These are phyloP conservation scores for Gossypium thurberi DNA, from an alignment of 345 rosid genomes.

Conservation along the genomic window DNA sequence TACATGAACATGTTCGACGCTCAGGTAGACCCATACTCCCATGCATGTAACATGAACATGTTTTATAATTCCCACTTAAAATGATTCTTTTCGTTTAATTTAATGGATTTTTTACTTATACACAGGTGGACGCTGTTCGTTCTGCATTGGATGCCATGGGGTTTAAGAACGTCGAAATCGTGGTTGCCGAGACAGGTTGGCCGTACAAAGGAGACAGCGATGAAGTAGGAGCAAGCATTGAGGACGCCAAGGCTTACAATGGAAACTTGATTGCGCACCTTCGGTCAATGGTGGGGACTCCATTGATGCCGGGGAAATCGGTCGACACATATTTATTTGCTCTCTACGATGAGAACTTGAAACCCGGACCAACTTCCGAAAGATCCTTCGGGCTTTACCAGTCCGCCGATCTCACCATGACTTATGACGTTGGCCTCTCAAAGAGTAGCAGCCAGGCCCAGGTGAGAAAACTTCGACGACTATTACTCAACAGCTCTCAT, in stretches of 20 bases:
- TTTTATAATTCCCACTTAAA: background rate
- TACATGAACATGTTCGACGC: conserved; percentile 99
- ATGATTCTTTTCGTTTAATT: background rate
- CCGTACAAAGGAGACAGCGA: conserved; percentile 76
- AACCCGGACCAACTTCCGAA: conserved; percentile 71
- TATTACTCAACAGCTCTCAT: background rate
- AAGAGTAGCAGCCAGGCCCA: conserved; percentile 24
- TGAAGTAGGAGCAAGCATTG: conserved; percentile 66
- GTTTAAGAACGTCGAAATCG: conserved; percentile 67
- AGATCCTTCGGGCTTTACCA: conserved; percentile 70
- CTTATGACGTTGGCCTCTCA: conserved; percentile 68
- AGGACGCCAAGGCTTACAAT: conserved; percentile 79
- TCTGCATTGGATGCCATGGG: conserved; percentile 65
- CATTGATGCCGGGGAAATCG: conserved; percentile 83
- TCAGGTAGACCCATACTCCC: conserved; percentile 37
- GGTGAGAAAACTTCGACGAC: conserved; percentile 20
- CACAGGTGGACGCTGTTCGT: conserved; percentile 80
- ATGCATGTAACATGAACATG: conserved; percentile 1
- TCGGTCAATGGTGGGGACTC: conserved; percentile 70
- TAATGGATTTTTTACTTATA: background rate
- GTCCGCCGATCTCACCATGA: conserved; percentile 68
- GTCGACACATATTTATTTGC: conserved; percentile 85
- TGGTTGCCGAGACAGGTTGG: conserved; percentile 98
- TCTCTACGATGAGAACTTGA: conserved; percentile 78
- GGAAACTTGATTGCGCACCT: conserved; percentile 80